Evolutionary conservation across 345 rosid species (phyloP), one percentile per base, ranked within the genome.

Genomic region (Laguncularia racemosa): DNA sequence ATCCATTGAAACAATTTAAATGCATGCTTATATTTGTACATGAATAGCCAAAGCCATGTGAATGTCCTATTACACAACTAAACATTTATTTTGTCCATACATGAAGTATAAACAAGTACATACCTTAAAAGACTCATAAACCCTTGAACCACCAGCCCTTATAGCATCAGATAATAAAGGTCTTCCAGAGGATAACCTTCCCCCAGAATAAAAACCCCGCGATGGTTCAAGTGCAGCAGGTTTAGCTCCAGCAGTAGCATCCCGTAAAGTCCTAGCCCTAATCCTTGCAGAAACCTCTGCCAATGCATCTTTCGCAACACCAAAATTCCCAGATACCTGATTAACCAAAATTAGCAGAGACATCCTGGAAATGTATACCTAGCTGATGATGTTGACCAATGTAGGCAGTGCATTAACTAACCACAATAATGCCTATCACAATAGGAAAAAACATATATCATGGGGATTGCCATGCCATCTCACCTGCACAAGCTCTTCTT

Each of bases 401-500:
- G 5, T 15, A 19, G 48, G 18, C 43, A 51, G 52, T 45, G 55
- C 19, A 56, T 18, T 12, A 56, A 26, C 16, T 55, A 52, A 52
- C 20, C 6, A 54, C 45, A 56, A 45, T 20, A 14, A 53, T 60
- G 54, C 17, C 38, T 38, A 55, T 50, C 7, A 19, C 48, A 65
- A 52, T 19, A 5, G 5, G 33, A 46, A 13, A 19, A 15, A 14
- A 33, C 48, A 3, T 4, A 44, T 11, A 46, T 16, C 21, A 52
- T 17, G 55, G 20, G 40, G 17, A 51, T 46, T 26, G 16, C 20
- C 13, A 43, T 26, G 53, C 50, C 44, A 52, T 18, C 44, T 64
- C 66, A 78, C 86, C 79, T 81, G 84, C 55, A 81, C 81, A 66
- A 84, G 76, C 69, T 81, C 84, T 56, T 84, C 90, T 48, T 78